Evolutionary conservation across 768 basidiomycete species (phyloP).

Genomic region (Dacryopinax primogenitus): DNA sequence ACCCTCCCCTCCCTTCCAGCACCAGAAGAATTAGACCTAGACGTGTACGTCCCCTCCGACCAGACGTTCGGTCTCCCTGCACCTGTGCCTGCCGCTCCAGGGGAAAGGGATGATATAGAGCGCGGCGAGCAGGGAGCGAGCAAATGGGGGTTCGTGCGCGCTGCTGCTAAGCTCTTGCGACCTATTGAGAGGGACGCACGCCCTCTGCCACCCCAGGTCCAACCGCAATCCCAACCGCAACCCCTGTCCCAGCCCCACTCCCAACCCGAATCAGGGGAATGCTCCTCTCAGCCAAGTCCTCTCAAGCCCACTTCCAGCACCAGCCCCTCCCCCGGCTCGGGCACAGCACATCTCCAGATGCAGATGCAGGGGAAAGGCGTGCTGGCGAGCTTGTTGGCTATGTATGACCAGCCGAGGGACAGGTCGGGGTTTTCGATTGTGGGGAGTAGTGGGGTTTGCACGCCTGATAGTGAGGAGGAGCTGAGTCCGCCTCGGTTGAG

Average conservation of each 20-base stretch:
- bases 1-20: not conserved
- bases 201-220: slow-evolving; percentile 18
- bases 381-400: slow-evolving; percentile 49
- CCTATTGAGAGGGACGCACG: slow-evolving; percentile 6
- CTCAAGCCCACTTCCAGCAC: slow-evolving; percentile 13
- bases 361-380: slow-evolving; percentile 40
- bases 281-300: slow-evolving; percentile 18
- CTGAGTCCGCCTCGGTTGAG: slow-evolving; percentile 11
- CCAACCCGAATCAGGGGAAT: slow-evolving; percentile 14
- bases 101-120: slow-evolving; percentile 15
- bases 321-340: slow-evolving; percentile 17
- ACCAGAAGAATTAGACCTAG: not conserved
- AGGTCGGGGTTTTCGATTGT: slow-evolving; percentile 21
- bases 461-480: slow-evolving; percentile 20
- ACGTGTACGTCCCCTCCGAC: slow-evolving; percentile 12
- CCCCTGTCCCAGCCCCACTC: not conserved
- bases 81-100: slow-evolving; percentile 13
- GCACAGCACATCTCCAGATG: slow-evolving; percentile 4
- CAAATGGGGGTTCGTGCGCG: not conserved
- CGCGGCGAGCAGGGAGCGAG: not conserved
- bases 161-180: not conserved
- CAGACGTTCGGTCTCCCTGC: slow-evolving; percentile 11
- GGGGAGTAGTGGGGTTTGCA: slow-evolving; percentile 22
- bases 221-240: slow-evolving; percentile 13
- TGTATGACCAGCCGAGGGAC: slow-evolving; percentile 39